Evolutionary conservation across 2,329 filamentous ascomycete genomes (phyloP).

Genomic region (Monilinia fructigena): DNA sequence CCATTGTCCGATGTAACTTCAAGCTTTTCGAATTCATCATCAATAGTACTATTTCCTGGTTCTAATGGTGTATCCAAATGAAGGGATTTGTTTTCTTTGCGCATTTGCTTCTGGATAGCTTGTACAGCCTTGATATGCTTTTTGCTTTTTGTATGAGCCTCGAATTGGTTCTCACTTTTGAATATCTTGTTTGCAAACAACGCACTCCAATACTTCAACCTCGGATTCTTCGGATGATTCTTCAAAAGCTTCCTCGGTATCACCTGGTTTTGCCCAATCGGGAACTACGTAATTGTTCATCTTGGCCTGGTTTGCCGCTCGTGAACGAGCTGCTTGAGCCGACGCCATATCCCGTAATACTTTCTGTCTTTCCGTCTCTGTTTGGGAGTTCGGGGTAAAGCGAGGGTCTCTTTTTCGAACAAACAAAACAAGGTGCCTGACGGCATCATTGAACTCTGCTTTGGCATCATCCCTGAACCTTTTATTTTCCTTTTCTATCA

Average conservation of each 20-base stretch:
- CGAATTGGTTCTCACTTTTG: constrained; percentile 87
- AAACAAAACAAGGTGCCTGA: constrained; percentile 81
- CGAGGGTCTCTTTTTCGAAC: constrained; percentile 88
- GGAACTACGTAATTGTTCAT: constrained; percentile 63
- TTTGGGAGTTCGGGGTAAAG: constrained; percentile 73
- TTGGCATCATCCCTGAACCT: constrained; percentile 77
- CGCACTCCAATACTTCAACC: constrained; percentile 66
- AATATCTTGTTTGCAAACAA: constrained; percentile 77
- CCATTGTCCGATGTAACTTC: constrained; percentile 22
- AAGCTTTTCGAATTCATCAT: constrained; percentile 31
- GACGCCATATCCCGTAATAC: constrained; percentile 73
- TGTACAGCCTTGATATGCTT: constrained; percentile 89
- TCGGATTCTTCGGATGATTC: constrained; percentile 51
- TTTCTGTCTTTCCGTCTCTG: constrained; percentile 77
- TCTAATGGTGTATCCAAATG: constrained; percentile 43
- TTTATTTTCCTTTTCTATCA: constrained; percentile 96
- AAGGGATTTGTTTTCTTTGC: constrained; percentile 68
- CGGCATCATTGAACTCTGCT: constrained; percentile 88
- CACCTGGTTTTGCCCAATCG: constrained; percentile 70
- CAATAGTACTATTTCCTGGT: constrained; percentile 21
- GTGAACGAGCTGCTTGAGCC: constrained; percentile 78
- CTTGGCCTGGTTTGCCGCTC: constrained; percentile 77
- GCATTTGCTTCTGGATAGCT: constrained; percentile 78
- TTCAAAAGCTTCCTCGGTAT: constrained; percentile 57
- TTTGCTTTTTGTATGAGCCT: constrained; percentile 93